Base-by-base conservation (phyloP, 805 yeast species). In the Schwanniomyces occidentalis region DNA sequence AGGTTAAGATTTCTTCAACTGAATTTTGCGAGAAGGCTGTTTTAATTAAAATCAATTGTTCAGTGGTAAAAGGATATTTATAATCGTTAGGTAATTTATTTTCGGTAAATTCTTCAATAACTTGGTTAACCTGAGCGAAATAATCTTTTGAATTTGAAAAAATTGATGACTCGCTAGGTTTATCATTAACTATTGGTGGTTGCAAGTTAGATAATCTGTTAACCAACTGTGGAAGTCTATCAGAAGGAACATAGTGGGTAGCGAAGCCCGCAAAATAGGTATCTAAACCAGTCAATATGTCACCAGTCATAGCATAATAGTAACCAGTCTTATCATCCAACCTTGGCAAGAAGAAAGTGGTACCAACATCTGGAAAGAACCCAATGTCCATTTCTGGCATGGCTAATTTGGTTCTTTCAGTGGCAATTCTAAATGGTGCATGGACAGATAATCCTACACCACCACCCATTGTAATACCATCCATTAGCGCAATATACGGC, bases 331-430 rank as follows among this genome's bases (percentile, higher is more conserved):
- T 79, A 34, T 86, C 87, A 50, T 87, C 89, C 41, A 88, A 63
- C 44, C 85, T 77, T 21, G 95, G 89, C 48, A 93, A 68, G 63
- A 89, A 90, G 63, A 87, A 91, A 8, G 95, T 79, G 23, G 95
- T 82, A 27, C 97, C 99, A 8, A 93, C 98, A 60, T 93, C 99
- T 14, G 95, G 95, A 64, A 87, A 85, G 61, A 88, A 87, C 1
- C 99, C 99, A 58, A 93, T 93, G 52, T 86, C 89, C 73, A 95
- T 85, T 63, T 93, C 98, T 6, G 99, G 98, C 99, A 93, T 93
- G 42, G 98, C 96, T 65, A 89, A 76, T 56, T 82, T 75, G 8
- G 98, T 90, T 50, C 77, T 75, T 51, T 91, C 97, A 26, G 96
- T 85, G n/a, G 95, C 95, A 24, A 93, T 68, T 54, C 98, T 78